A percentile compares a stretch with the other conserved stretches of the same genome.
These are phyloP conservation scores for Baorangia bicolor DNA, from an alignment of 768 basidiomycete genomes.

Conservation along the genomic window DNA sequence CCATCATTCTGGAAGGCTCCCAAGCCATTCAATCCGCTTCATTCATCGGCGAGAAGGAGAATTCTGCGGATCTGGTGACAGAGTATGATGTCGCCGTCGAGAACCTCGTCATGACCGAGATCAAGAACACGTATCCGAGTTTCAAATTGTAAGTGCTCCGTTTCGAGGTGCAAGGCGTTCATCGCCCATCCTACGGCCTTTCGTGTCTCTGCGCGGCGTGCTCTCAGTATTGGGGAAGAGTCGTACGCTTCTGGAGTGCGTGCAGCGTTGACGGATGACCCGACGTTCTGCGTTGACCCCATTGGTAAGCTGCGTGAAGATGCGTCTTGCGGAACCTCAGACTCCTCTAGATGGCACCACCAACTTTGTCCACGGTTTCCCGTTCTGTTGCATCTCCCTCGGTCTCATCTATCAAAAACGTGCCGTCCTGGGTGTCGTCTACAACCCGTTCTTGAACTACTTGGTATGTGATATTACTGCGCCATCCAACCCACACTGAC, in stretches of 20 bases:
- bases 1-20: slow-evolving; percentile 72
- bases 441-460: slow-evolving; percentile 85
- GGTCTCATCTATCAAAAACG: slow-evolving; percentile 79
- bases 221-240: slow-evolving; percentile 85
- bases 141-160: slow-evolving; percentile 72
- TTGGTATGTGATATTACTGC: slow-evolving; percentile 43
- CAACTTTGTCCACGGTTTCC: slow-evolving; percentile 84
- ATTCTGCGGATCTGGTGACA: slow-evolving; percentile 91
- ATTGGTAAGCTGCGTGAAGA: slow-evolving; percentile 55
- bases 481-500: background rate
- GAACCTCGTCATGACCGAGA: slow-evolving; percentile 70
- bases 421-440: slow-evolving; percentile 86
- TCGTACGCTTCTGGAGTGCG: slow-evolving; percentile 75
- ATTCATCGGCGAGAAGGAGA: slow-evolving; percentile 79
- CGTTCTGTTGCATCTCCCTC: slow-evolving; percentile 86
- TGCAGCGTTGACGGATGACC: slow-evolving; percentile 73
- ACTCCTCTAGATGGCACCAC: slow-evolving; percentile 71
- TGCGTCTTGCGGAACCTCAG: background rate
- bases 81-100: slow-evolving; percentile 92
- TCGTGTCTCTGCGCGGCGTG: background rate
- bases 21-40: slow-evolving; percentile 63
- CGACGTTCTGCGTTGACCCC: slow-evolving; percentile 95
- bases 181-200: background rate
- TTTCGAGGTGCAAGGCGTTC: background rate
- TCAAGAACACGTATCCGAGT: slow-evolving; percentile 61